Evolutionary conservation across 345 rosid species (phyloP).

Genomic region (Passiflora organensis): DNA sequence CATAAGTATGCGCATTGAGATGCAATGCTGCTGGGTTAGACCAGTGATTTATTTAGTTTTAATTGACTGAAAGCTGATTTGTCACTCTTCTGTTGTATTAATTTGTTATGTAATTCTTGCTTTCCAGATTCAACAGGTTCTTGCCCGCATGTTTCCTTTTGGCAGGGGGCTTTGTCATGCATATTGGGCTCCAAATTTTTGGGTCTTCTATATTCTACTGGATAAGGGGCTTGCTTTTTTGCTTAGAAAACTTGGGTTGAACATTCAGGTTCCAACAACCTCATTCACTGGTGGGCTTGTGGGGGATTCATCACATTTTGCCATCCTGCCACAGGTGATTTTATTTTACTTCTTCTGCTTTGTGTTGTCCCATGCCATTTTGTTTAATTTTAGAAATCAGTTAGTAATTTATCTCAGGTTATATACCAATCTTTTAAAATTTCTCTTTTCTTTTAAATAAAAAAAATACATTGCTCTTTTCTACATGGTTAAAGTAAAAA

Average conservation of each 20-base stretch:
- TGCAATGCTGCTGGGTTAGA: too few species aligned
- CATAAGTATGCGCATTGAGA: too few species aligned
- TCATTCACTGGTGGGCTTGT: constrained; percentile 92
- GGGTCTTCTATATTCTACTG: constrained; percentile 80
- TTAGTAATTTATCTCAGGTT: too few species aligned
- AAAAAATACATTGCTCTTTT: too few species aligned
- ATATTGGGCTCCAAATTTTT: constrained; percentile 95
- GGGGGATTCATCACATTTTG: constrained; percentile 73
- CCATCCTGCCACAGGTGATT: constrained; percentile 66
- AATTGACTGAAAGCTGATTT: too few species aligned
- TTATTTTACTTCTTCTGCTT: not conserved
- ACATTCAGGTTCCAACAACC: constrained; percentile 49
- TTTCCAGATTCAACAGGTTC: constrained; percentile 76
- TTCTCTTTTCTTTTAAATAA: too few species aligned
- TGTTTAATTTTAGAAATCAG: too few species aligned
- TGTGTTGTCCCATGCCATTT: too few species aligned
- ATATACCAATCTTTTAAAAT: too few species aligned
- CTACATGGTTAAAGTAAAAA: too few species aligned
- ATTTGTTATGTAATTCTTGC: constrained; percentile 16
- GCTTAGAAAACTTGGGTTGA: constrained; percentile 52
- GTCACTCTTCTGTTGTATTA: too few species aligned
- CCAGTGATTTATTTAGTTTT: too few species aligned
- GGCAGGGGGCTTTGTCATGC: constrained; percentile 98
- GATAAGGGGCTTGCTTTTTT: constrained; percentile 66
- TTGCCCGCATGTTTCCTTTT: constrained; percentile 83